phyloP scores from a whole-genome alignment of 2,329 filamentous ascomycete species.

The Fusarium sp. region DNA sequence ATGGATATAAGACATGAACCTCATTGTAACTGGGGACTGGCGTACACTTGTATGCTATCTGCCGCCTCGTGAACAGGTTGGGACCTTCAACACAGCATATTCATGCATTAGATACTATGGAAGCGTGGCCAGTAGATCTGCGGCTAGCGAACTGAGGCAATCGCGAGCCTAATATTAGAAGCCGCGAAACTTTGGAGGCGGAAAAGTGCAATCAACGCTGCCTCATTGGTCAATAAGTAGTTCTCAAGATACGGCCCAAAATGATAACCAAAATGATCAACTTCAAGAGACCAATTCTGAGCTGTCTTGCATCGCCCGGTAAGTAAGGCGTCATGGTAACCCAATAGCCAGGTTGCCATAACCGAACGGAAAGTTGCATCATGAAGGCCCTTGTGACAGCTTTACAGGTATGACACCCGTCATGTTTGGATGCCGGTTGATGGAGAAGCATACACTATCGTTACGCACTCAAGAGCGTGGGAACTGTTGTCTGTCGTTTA shows the following conservation, averaged over 20 bases:
- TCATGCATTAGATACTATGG: constrained; percentile 1
- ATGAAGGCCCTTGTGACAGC: constrained; percentile 19
- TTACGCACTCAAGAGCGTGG: constrained; percentile 23
- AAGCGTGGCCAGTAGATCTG: constrained; percentile 3
- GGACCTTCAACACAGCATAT: background rate
- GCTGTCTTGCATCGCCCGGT: background rate
- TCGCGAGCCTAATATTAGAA: constrained; percentile 20
- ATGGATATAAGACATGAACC: background rate
- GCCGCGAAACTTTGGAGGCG: constrained; percentile 1
- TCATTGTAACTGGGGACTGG: constrained; percentile 8
- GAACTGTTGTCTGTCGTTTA: background rate
- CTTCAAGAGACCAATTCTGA: background rate
- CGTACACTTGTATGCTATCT: constrained; percentile 41
- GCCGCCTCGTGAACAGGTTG: background rate
- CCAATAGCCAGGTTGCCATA: constrained; percentile 9
- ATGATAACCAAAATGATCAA: background rate
- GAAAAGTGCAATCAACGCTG: constrained; percentile 14
- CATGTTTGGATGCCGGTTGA: background rate
- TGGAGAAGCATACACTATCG: constrained; percentile 3
- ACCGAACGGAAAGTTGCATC: constrained; percentile 25
- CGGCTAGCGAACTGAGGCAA: constrained; percentile 2
- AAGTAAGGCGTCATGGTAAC: constrained; percentile 17
- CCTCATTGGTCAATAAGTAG: background rate
- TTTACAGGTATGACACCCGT: constrained; percentile 27
- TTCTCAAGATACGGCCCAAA: background rate